Evolutionary conservation across 164 flowering plant species (phyloP).

Genomic region (Santalum album): DNA sequence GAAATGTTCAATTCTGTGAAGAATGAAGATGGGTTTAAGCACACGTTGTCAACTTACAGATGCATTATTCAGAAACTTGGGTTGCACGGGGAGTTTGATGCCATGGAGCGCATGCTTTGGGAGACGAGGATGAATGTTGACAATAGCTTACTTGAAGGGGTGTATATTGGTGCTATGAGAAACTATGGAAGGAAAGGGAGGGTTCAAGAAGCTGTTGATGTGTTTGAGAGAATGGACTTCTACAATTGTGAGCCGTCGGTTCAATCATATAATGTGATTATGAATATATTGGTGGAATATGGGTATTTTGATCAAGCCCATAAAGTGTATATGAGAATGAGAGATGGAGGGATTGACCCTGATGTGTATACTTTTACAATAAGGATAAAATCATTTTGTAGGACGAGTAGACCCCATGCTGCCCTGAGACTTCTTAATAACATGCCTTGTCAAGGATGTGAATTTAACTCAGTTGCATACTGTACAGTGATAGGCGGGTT

Average conservation of each 20-base stretch:
- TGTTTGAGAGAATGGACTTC: slow-evolving; percentile 90
- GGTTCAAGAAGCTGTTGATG: slow-evolving; percentile 70
- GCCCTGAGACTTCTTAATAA: slow-evolving; percentile 77
- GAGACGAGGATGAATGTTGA: slow-evolving; percentile 60
- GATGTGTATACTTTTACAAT: slow-evolving; percentile 77
- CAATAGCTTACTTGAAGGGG: slow-evolving; percentile 54
- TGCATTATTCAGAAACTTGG: slow-evolving; percentile 78
- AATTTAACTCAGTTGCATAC: slow-evolving; percentile 64
- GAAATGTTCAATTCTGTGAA: slow-evolving; percentile 58
- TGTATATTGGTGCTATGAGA: slow-evolving; percentile 63
- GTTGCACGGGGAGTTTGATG: slow-evolving; percentile 51
- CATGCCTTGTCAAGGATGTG: slow-evolving; percentile 61
- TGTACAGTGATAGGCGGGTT: slow-evolving; percentile 79
- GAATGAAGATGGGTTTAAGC: slow-evolving; percentile 73
- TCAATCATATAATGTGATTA: slow-evolving; percentile 59
- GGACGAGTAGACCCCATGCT: slow-evolving; percentile 59
- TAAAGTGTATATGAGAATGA: slow-evolving; percentile 72
- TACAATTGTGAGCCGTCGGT: slow-evolving; percentile 62
- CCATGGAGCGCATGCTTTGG: slow-evolving; percentile 54
- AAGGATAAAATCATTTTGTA: slow-evolving; percentile 86
- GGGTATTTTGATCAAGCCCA: slow-evolving; percentile 71
- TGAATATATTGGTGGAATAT: slow-evolving; percentile 76
- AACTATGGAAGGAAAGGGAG: slow-evolving; percentile 63
- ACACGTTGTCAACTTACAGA: slow-evolving; percentile 60
- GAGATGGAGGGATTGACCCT: slow-evolving; percentile 54